Base-by-base conservation (phyloP, 2,329 filamentous ascomycete species). In the Trichoderma sp. region DNA sequence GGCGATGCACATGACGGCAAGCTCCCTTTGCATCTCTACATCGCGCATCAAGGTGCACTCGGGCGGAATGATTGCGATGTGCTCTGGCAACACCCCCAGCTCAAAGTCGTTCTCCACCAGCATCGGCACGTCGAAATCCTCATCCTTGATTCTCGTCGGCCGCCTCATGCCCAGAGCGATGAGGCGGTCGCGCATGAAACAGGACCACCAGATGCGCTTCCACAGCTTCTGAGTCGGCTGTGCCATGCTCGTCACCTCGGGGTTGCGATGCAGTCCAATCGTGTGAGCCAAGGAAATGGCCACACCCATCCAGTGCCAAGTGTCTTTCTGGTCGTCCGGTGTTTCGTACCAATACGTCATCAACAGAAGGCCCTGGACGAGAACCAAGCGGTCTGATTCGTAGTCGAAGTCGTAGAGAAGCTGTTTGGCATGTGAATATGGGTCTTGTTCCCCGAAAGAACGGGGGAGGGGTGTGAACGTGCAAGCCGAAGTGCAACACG, bases 281-380 rank as follows among this genome's bases (percentile, higher is more conserved):
- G 93, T 97, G 76, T 97, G 92, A 60, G 93, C 93, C 54, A 97
- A 82, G 14, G 93, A 97, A 66, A 96, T 91, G 48, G 93, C 94
- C 44, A 97, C 92, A 19, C 94, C 94, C 91, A 97, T 96, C 94
- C 93, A 97, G 75, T 97, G 93, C 91, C 94, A 97, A 52, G 93
- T 97, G 75, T 97, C 94, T 77, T 97, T 97, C 74, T 97, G 92
- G 75, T 97, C 94, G 77, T 97, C 93, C 0, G 93, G 93, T 14
- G 92, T 96, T 78, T 97, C 93, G 76, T 97, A 97, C 90, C 94
- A 98, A 76, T 96, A 97, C 3, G 93, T 97, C 90, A 97, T 93
- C 66, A 97, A 83, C 26, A 97, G 82, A 24, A 97, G 82, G 5
- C 91, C 90, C 77, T 97, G 94, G 17, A 97, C 92, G 26, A 97